Evolutionary conservation across 257 asterid genomes (phyloP).

Genomic region (Scutellaria galericulata): DNA sequence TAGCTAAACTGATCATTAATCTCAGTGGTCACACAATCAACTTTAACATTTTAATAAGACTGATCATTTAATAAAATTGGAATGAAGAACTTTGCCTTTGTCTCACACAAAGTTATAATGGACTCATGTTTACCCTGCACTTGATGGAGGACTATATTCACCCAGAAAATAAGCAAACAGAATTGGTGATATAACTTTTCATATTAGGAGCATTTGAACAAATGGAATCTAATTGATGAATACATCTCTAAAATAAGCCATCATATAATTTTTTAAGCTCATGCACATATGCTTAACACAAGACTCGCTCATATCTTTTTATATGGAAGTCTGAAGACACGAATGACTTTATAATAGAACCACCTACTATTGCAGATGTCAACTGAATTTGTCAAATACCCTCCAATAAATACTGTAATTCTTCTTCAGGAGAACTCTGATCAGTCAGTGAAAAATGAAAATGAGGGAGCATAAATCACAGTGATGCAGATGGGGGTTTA

Average conservation of each 20-base stretch:
- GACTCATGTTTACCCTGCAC: no score
- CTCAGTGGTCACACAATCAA: conserved; percentile 4
- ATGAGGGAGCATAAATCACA: conserved; percentile 24
- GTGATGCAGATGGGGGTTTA: conserved; percentile 6
- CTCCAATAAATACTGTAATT: neutral
- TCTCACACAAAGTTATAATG: no score
- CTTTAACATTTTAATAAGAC: neutral
- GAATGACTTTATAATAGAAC: no score
- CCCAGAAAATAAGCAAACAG: no score
- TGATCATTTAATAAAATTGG: neutral
- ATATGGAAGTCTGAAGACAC: no score
- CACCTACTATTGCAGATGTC: no score
- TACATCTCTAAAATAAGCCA: neutral
- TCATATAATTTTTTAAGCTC: neutral
- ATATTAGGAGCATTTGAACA: neutral
- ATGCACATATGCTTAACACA: neutral
- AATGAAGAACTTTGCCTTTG: no score
- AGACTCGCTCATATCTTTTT: no score
- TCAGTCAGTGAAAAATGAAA: conserved; percentile 16
- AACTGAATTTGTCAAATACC: conserved; percentile 3
- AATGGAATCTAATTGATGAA: neutral
- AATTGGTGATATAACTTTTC: neutral
- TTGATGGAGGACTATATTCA: no score
- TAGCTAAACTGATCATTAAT: neutral
- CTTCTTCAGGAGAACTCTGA: neutral